Conservation (phyloP, 2,329 filamentous ascomycete species). For the Domatiomyces globalis region DNA sequence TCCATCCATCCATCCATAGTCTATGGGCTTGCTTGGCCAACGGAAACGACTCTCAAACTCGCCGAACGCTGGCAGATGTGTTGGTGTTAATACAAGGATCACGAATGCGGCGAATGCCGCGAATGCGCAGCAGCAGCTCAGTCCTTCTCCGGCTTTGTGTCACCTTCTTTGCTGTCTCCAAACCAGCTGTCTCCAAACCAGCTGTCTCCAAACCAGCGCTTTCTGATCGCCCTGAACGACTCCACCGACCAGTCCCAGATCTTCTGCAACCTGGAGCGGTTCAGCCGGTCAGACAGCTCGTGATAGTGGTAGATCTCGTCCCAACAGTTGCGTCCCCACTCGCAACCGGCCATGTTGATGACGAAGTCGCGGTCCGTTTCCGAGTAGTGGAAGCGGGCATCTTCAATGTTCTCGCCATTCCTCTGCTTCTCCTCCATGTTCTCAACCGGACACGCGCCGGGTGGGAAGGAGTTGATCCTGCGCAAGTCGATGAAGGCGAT, state of each 20-base stretch:
- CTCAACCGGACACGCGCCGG: constrained; percentile 57
- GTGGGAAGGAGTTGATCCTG: constrained; percentile 86
- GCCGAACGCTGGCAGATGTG: neutral
- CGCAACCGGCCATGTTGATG: constrained; percentile 96
- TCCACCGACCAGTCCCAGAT: constrained; percentile 22
- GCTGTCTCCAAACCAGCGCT: neutral
- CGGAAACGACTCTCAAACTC: neutral
- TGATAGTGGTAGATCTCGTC: constrained; percentile 94
- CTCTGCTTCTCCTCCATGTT: constrained; percentile 1
- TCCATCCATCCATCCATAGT: too few relatives aligned
- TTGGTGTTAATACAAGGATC: neutral
- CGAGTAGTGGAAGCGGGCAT: constrained; percentile 72
- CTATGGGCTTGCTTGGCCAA: neutral
- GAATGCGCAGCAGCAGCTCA: too few relatives aligned
- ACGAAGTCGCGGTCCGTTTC: constrained; percentile 77
- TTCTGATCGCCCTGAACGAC: neutral
- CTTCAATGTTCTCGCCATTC: constrained; percentile 31
- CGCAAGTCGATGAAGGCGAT: constrained; percentile 82
- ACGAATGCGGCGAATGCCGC: neutral
- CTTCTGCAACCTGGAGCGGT: constrained; percentile 67
- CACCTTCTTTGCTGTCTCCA: neutral
- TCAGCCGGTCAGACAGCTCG: constrained; percentile 77
- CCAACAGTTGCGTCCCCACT: constrained; percentile 96
- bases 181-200: neutral
- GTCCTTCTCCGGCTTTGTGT: neutral